A percentile compares a stretch with the other conserved stretches of the same genome.
Evolutionary conservation across 495 filamentous ascomycete species (phyloP).

Genomic region (Neurospora tetraspora): DNA sequence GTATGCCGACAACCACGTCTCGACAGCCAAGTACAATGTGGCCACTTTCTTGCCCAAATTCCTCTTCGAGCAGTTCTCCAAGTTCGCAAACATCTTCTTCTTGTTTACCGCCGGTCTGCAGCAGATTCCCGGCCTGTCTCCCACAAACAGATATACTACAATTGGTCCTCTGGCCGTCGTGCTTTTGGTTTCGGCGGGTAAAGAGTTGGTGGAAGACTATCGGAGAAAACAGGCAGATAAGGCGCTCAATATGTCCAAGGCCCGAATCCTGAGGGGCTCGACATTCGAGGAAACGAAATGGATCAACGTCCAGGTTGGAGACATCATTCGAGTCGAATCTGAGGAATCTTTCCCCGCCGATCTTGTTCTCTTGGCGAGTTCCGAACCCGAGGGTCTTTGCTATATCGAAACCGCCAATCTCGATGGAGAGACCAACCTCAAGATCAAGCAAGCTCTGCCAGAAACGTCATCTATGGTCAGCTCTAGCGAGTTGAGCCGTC

Average conservation of each 20-base stretch:
- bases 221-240: constrained; percentile 82
- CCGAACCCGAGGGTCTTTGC: constrained; percentile 94
- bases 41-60: constrained; percentile 97
- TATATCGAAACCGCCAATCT: constrained; percentile 99
- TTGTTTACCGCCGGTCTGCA: constrained; percentile 93
- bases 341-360: constrained; percentile 96
- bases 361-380: constrained; percentile 82
- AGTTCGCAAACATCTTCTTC: constrained; percentile 99
- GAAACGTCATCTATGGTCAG: constrained; percentile 86
- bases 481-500: constrained; percentile 71
- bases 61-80: constrained; percentile 97
- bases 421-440: constrained; percentile 96
- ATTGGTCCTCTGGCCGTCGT: constrained; percentile 88
- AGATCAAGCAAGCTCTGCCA: constrained; percentile 96
- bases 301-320: constrained; percentile 88
- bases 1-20: constrained; percentile 92
- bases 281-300: constrained; percentile 79
- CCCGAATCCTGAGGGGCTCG: constrained; percentile 74
- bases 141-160: constrained; percentile 91
- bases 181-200: constrained; percentile 83
- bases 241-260: constrained; percentile 79
- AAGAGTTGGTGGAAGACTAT: constrained; percentile 91
- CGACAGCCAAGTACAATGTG: constrained; percentile 95
- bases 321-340: constrained; percentile 89
- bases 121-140: constrained; percentile 90